Percentiles rank a stretch among this genome's conserved stretches.
phyloP scores from a whole-genome alignment of 345 rosid species.

The Populus euphratica region DNA sequence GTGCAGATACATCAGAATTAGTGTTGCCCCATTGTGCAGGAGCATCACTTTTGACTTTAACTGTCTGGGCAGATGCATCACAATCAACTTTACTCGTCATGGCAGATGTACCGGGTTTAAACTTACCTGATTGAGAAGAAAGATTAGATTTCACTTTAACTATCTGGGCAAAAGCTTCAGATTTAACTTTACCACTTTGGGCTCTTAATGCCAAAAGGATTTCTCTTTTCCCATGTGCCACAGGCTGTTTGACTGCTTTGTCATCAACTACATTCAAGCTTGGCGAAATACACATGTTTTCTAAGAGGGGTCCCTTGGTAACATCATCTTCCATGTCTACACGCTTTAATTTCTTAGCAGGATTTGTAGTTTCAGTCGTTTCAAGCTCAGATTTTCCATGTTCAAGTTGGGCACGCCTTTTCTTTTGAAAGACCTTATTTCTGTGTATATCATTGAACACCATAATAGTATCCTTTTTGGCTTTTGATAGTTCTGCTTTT shows the following conservation, averaged over 20 bases:
- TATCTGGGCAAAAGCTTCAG: constrained; percentile 1
- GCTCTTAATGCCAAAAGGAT: constrained; percentile 44
- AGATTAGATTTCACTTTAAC: constrained; percentile 11
- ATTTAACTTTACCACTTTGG: constrained; percentile 13
- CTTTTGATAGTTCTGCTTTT: constrained; percentile 30
- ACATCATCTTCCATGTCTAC: constrained; percentile 33
- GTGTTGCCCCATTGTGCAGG: constrained; percentile 8
- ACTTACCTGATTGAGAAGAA: constrained; percentile 3
- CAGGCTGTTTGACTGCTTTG: constrained; percentile 32
- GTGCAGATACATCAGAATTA: constrained; percentile 25
- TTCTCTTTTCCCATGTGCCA: constrained; percentile 32
- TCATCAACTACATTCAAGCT: constrained; percentile 28
- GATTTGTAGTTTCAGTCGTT: constrained; percentile 33
- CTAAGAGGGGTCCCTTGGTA: constrained; percentile 24
- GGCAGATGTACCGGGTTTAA: constrained; percentile 26
- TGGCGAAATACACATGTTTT: constrained; percentile 26
- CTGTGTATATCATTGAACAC: constrained; percentile 28
- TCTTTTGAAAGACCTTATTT: constrained; percentile 33
- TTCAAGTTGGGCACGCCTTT: constrained; percentile 39
- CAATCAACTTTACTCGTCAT: constrained; percentile 8
- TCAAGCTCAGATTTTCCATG: constrained; percentile 37
- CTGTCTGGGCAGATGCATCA: constrained; percentile 4
- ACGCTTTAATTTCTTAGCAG: constrained; percentile 50
- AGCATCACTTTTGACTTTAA: constrained; percentile 13
- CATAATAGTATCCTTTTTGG: constrained; percentile 30